Base-by-base conservation (phyloP, 257 asterid genomes). In the Avicennia marina region DNA sequence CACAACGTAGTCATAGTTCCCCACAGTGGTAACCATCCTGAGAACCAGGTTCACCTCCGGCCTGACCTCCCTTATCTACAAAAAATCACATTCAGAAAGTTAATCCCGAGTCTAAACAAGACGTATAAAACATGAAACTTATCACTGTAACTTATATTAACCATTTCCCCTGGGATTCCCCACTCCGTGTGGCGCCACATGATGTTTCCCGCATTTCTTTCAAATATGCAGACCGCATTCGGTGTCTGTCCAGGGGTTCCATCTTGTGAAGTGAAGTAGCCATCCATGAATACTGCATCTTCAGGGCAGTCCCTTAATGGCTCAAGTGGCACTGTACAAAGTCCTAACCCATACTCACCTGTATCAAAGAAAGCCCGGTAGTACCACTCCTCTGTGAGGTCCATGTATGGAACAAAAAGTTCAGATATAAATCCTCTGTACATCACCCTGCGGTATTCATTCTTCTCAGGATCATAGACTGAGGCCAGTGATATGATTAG, bases 401-500 rank as follows among this genome's bases (percentile, higher is more conserved):
- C 95, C 89, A 83, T 82, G 72, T 84, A 90, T 0, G 97, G 97
- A 8, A 86, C 81, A 60, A 81, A 84, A 7, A 86, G 56, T 47
- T 89, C 97, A 0, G 90, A 90, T n/a, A 80, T 16, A 58, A 63
- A 86, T 5, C 93, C 97, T 72, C 80, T 81, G 67, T 84, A 82
- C 74, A 86, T 17, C 40, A 90, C 94, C 12, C 75, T 58, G 0
- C 97, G 75, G 13, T 42, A 46, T 62, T 67, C 51, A 1, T 59
- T 38, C 64, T 60, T 80, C 6, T 71, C 82, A 1, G 15, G 56
- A 65, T 90, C 96, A 12, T 63, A 75, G 12, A 84, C 62, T 16
- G 87, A 80, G 10, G 90, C 96, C 18, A 68, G 44, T 20, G 95
- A 84, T 58, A 90, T 74, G n/a, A 78, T 54, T 9, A 78, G 33